Base-by-base conservation (phyloP, 192 early-diverging fungal genomes). In the Funneliformis mosseae region DNA sequence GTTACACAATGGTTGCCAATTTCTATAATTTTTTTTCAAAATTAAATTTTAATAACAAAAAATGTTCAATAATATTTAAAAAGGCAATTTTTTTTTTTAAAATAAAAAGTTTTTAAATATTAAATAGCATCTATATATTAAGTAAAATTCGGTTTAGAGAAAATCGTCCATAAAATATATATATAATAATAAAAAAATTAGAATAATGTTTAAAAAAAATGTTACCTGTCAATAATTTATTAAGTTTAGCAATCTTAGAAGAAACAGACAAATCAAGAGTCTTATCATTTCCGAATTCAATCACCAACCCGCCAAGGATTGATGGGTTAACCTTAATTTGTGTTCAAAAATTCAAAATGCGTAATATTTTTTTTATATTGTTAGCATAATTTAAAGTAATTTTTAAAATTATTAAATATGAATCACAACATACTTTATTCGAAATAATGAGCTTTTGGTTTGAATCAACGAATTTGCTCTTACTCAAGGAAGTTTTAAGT, bases 231-330 rank as follows among this genome's bases (percentile, higher is more conserved):
- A 99, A 84, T 77, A 97, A 87, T 87, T 95, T 92, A 91, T 99
- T 96, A 50, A 99, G 91, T 94, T 98, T 99, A 88, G 92, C 91
- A 83, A 99, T 90, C 86, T 95, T 96, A 88, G 95, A 92, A 42
- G 96, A 92, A 74, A 96, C 96, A 25, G 96, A 97, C 88, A 99
- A 93, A 87, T 99, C 97, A 83, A 99, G 97, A 83, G 96, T 98
- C 89, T 96, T 95, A 89, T 97, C 97, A 5, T 4, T 43, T 82
- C 97, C 96, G 86, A 97, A 89, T 87, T 99, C 97, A 74, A 99
- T 93, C 84, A 98, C 88, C 87, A 99, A 92, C 81, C 97, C 97
- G 84, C 97, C 97, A 76, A 99, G 84, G 82, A 99, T 95, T 85
- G 89, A 86, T 78, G 96, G 92, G 87, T 98, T 95, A 85, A 95